Evolutionary conservation across 202 grass and related monocot species (phyloP).

Genomic region (Alloteropsis angusta): DNA sequence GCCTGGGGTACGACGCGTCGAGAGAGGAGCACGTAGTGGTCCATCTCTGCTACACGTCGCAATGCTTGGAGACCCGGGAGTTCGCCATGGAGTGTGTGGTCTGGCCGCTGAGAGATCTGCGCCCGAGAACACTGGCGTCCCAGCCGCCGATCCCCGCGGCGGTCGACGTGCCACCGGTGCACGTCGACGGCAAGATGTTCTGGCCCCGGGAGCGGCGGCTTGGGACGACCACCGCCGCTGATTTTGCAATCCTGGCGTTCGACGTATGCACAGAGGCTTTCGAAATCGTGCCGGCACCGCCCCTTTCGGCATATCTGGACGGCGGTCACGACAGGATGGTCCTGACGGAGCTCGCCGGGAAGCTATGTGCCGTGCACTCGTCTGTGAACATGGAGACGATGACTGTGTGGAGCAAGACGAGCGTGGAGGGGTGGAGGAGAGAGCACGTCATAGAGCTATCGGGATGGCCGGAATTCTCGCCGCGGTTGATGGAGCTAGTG

Average conservation of each 20-base stretch:
- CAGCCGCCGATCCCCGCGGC: background rate
- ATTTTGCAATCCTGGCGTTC: background rate
- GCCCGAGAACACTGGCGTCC: background rate
- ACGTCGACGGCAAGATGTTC: background rate
- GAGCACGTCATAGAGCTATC: background rate
- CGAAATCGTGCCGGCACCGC: background rate
- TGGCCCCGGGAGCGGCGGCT: background rate
- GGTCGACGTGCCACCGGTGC: background rate
- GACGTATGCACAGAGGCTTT: background rate
- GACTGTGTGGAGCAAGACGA: background rate
- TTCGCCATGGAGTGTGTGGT: background rate
- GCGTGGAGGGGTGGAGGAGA: background rate
- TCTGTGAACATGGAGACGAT: background rate
- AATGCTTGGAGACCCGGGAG: background rate
- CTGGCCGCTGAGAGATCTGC: background rate
- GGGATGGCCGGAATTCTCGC: background rate
- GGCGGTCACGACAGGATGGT: background rate
- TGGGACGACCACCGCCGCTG: too few relatives aligned
- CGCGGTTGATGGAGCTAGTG: background rate
- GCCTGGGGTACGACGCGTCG: background rate
- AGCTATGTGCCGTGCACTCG: background rate
- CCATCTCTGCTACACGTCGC: background rate
- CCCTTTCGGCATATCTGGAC: background rate
- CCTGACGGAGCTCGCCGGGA: background rate
- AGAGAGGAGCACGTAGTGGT: constrained; percentile 2